Percentiles rank a stretch among this genome's conserved stretches.
These are phyloP conservation scores for Boletus sp. DNA, from an alignment of 1,284 basidiomycete genomes.

Conservation along the genomic window DNA sequence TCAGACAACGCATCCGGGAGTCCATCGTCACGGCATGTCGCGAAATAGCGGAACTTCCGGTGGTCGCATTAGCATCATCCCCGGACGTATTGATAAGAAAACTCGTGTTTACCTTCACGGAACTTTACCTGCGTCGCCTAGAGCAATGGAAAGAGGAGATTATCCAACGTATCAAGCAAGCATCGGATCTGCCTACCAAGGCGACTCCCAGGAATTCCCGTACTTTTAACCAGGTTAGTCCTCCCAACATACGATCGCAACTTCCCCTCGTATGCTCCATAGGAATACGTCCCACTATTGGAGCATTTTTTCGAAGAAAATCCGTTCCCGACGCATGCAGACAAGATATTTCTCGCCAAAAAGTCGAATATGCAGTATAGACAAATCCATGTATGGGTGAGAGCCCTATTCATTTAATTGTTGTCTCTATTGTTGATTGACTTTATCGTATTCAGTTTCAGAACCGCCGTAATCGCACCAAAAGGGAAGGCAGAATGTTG, in stretches of 20 bases:
- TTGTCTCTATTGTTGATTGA: neutral
- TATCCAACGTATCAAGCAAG: neutral
- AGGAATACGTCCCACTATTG: constrained; percentile 49
- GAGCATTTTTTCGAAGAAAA: constrained; percentile 52
- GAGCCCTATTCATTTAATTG: neutral
- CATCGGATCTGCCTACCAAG: fast-evolving
- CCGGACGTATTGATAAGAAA: neutral
- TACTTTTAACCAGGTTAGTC: neutral
- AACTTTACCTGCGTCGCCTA: neutral
- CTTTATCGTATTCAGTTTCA: constrained; percentile 13
- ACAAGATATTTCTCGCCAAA: constrained; percentile 43
- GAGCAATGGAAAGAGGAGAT: constrained; percentile 7
- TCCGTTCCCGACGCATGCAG: constrained; percentile 47
- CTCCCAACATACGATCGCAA: neutral
- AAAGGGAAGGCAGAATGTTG: neutral
- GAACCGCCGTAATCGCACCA: constrained; percentile 25
- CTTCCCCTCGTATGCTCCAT: fast-evolving
- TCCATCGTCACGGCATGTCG: neutral
- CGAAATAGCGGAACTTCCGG: neutral
- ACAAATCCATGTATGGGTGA: constrained; percentile 62
- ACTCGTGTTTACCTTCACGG: neutral
- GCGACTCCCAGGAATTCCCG: neutral
- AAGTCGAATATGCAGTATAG: constrained; percentile 46
- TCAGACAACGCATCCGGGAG: neutral
- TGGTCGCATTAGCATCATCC: fast-evolving